Conservation (phyloP, 768 basidiomycete genomes). For the Leccinum truebloodii region DNA sequence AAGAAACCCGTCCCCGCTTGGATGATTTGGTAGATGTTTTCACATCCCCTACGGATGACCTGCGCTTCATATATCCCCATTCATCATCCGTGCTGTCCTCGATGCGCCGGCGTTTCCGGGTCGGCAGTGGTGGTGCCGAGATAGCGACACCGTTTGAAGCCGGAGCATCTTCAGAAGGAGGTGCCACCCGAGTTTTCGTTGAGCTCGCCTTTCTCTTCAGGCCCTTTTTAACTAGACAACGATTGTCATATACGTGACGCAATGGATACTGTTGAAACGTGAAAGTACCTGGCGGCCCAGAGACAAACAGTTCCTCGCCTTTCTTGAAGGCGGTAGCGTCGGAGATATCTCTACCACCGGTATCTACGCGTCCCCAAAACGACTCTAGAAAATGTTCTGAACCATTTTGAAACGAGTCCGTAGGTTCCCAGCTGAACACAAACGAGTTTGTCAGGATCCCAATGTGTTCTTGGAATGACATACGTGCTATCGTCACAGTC, state of each 20-base stretch:
- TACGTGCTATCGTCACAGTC: slow-evolving; percentile 56
- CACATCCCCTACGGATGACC: slow-evolving; percentile 9
- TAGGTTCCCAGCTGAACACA: slow-evolving; percentile 63
- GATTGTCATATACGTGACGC: slow-evolving; percentile 2
- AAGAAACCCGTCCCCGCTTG: slow-evolving; percentile 32
- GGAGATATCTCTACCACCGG: slow-evolving; percentile 45
- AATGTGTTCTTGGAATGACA: slow-evolving; percentile 26
- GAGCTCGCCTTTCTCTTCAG: slow-evolving; percentile 21
- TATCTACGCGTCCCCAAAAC: slow-evolving; percentile 40
- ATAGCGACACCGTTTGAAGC: slow-evolving; percentile 12
- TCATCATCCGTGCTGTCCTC: slow-evolving; percentile 11
- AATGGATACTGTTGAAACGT: not conserved
- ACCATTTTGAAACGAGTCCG: slow-evolving; percentile 53
- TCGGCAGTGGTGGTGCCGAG: slow-evolving; percentile 20
- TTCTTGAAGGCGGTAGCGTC: slow-evolving; percentile 50
- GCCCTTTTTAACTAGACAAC: slow-evolving; percentile 18
- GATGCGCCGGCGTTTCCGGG: slow-evolving; percentile 30
- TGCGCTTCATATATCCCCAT: slow-evolving; percentile 8
- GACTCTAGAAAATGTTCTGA: slow-evolving; percentile 51
- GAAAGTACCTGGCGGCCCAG: slow-evolving; percentile 59
- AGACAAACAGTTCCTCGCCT: slow-evolving; percentile 54
- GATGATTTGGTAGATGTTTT: slow-evolving; percentile 11
- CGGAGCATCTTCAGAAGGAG: slow-evolving; percentile 11
- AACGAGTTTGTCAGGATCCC: slow-evolving; percentile 7
- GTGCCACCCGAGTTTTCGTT: slow-evolving; percentile 6